These are phyloP conservation scores for Elsinoe necatrix DNA, from an alignment of 2,329 filamentous ascomycete genomes.

Conservation along the genomic window DNA sequence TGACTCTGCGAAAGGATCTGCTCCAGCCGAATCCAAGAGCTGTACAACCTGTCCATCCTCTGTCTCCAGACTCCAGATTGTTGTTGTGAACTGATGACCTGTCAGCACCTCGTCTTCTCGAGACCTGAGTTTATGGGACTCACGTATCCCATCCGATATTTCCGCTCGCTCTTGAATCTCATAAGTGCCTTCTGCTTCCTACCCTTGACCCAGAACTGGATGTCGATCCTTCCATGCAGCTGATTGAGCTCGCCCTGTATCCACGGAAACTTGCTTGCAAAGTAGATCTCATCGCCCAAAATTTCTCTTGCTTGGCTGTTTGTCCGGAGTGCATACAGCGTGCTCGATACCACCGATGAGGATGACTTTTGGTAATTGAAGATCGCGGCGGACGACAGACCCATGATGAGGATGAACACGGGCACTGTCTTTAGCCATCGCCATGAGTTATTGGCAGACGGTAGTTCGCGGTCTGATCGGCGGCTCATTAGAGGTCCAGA, in stretches of 20 bases:
- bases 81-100: slow-evolving; percentile 64
- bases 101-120: slow-evolving; percentile 17
- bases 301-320: slow-evolving; percentile 63
- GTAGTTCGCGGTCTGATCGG: slow-evolving; percentile 46
- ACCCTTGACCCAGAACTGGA: slow-evolving; percentile 78
- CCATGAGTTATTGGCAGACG: slow-evolving; percentile 32
- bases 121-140: slow-evolving; percentile 26
- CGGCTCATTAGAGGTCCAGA: slow-evolving; percentile 46
- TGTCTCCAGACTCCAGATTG: slow-evolving; percentile 77
- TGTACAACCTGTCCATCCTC: slow-evolving; percentile 61
- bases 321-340: slow-evolving; percentile 84
- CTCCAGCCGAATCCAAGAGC: slow-evolving; percentile 56
- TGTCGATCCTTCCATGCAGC: slow-evolving; percentile 81
- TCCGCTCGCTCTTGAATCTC: slow-evolving; percentile 69
- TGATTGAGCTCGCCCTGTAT: slow-evolving; percentile 70
- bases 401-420: slow-evolving; percentile 66
- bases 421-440: slow-evolving; percentile 57
- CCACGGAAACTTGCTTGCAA: slow-evolving; percentile 42
- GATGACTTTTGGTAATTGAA: slow-evolving; percentile 99
- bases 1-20: slow-evolving; percentile 53
- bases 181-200: slow-evolving; percentile 63
- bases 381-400: slow-evolving; percentile 68
- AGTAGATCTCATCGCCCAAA: slow-evolving; percentile 63
- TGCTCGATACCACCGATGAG: slow-evolving; percentile 71
- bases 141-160: slow-evolving; percentile 52